phyloP scores from a whole-genome alignment of 345 rosid species.

The Xanthoceras sorbifolium region DNA sequence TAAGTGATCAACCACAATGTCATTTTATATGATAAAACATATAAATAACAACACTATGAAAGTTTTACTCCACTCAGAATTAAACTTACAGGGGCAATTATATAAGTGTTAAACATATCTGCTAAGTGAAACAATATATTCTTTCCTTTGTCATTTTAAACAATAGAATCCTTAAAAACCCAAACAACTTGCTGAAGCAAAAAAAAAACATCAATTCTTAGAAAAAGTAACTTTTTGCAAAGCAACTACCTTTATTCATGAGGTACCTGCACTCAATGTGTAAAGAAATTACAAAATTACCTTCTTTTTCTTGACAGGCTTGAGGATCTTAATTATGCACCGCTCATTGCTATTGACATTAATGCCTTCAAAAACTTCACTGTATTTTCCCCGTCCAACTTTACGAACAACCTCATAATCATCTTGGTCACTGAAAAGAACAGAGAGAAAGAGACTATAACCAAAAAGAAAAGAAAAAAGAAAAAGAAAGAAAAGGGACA shows the following conservation, averaged over 20 bases:
- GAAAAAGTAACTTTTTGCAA: not conserved
- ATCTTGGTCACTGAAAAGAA: constrained; percentile 66
- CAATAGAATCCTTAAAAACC: not conserved
- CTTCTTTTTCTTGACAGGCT: constrained; percentile 93
- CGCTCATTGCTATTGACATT: constrained; percentile 70
- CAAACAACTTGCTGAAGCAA: constrained; percentile 2
- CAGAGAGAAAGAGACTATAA: constrained; percentile 10
- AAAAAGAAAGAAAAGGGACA: not conserved
- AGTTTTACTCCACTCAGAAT: not conserved
- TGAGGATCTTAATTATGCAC: constrained; percentile 78
- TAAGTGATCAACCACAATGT: not conserved
- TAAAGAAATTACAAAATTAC: constrained; percentile 31
- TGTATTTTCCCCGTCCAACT: constrained; percentile 84
- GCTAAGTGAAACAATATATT: not conserved
- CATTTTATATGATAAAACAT: constrained; percentile 3
- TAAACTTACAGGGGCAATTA: not conserved
- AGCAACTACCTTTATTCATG: constrained; percentile 5
- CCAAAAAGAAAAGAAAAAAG: not conserved
- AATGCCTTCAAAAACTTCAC: constrained; percentile 83
- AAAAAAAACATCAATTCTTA: not conserved
- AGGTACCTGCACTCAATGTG: not conserved
- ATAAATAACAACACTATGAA: not conserved
- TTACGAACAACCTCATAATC: constrained; percentile 89
- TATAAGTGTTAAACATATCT: not conserved
- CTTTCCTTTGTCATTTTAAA: not conserved